Evolutionary conservation across 169 alveolate species (phyloP).

Genomic region (Ophryocystis elektroscirrha): DNA sequence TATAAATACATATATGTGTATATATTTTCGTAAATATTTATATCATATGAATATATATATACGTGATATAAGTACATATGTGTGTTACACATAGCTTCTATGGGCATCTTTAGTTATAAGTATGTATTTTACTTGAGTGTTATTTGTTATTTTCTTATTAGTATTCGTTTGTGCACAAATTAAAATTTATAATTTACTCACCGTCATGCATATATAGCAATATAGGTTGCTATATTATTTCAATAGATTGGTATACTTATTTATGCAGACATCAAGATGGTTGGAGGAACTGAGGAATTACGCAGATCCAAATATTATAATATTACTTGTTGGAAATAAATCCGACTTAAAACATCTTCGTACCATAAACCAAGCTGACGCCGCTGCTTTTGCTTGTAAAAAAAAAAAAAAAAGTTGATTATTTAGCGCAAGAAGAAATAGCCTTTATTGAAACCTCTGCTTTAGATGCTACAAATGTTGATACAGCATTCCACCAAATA

Average conservation of each 20-base stretch:
- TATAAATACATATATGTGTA: too few relatives aligned
- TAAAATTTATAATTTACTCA: too few relatives aligned
- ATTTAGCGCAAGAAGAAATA: neutral
- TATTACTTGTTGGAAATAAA: constrained; percentile 88
- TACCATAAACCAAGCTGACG: constrained; percentile 27
- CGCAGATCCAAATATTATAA: constrained; percentile 80
- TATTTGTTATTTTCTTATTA: neutral
- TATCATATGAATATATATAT: neutral
- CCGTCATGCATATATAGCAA: neutral
- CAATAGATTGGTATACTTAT: neutral
- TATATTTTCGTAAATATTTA: too few relatives aligned
- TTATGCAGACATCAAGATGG: constrained; percentile 59
- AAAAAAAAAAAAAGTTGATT: neutral
- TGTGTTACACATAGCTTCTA: neutral
- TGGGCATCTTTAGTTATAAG: neutral
- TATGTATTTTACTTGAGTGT: neutral
- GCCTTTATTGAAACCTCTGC: constrained; percentile 83
- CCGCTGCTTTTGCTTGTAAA: constrained; percentile 8
- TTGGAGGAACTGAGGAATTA: constrained; percentile 77
- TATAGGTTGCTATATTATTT: neutral
- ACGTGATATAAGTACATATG: neutral
- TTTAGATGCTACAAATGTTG: constrained; percentile 76
- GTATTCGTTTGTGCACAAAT: too few relatives aligned
- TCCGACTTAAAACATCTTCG: constrained; percentile 60
- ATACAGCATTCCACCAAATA: constrained; percentile 52